Evolutionary conservation across 2,329 filamentous ascomycete species (phyloP), one percentile per base, ranked within the genome.

Genomic region (Xylariaceae sp.): DNA sequence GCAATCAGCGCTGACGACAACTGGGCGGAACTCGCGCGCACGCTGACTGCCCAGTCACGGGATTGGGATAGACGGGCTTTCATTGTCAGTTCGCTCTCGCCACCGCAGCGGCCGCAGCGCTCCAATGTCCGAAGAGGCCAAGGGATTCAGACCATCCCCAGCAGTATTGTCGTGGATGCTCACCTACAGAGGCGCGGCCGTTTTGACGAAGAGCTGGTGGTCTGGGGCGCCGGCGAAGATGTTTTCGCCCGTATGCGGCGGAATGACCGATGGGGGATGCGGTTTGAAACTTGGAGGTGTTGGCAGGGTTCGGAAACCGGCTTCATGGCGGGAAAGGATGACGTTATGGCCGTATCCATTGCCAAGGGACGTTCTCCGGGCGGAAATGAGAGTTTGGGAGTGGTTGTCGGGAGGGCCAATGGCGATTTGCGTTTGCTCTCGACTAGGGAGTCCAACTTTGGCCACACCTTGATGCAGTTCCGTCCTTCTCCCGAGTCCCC

Each of bases 181-280:
- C 63, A 70, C 22, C 63, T 73, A 6, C 64, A 71, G 26, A 63
- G 67, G 4, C 64, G 64, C 12, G 65, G 66, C n/a, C 65, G 66
- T 12, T 43, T 49, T 9, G 56, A 59, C 5, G 65, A 74, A 22
- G 80, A 83, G 63, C 57, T 79, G 12, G 67, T 80, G 0, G 73
- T 76, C 1, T 79, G 74, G 67, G 79, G 79, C 0, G 76, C 73
- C 0, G 79, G 80, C 0, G 77, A 81, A 64, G 72, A 80, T 22
- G 62, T 82, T 26, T 66, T 79, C 5, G 72, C 74, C 2, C 68
- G 76, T 19, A 66, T 70, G 22, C 72, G 73, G 18, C 63, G 68
- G 13, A 66, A 61, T 10, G 58, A 60, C 5, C 65, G 56, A 3
- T 58, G 44, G 4, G 50, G 39, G 2, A 37, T 54, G 22, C 29